Evolutionary conservation across 73 alveolate genomes (phyloP).

Genomic region (Blepharisma japonicum): DNA sequence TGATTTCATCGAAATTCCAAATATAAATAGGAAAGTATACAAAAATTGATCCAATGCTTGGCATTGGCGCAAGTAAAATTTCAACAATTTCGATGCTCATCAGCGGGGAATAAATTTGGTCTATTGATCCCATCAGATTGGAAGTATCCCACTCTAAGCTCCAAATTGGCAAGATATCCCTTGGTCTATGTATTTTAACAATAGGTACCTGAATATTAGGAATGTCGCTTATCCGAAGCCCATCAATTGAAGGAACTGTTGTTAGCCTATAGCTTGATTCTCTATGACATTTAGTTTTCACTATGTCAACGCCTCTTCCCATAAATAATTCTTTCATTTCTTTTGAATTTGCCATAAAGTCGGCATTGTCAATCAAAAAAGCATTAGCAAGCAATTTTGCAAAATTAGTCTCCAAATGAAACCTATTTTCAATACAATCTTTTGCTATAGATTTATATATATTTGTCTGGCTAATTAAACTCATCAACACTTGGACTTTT

Average conservation of each 20-base stretch:
- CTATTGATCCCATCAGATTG: background rate
- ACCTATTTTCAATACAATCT: background rate
- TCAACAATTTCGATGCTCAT: conserved; percentile 5
- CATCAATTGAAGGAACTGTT: background rate
- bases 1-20: background rate
- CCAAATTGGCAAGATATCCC: background rate
- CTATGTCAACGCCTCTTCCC: conserved; percentile 11
- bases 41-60: background rate
- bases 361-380: conserved; percentile 7
- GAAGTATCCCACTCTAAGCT: conserved; percentile 24
- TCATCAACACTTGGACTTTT: background rate
- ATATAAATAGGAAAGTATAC: background rate
- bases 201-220: background rate
- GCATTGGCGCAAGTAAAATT: background rate
- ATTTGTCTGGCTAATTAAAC: background rate
- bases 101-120: background rate
- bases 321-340: conserved; percentile 2
- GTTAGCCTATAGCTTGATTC: background rate
- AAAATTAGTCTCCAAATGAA: background rate
- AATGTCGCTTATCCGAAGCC: background rate
- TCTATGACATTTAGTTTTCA: background rate
- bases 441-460: conserved; percentile 9
- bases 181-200: conserved; percentile 20
- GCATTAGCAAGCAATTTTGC: conserved; percentile 21
- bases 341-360: background rate